These are phyloP conservation scores for Penicillium argentinense DNA, from an alignment of 495 filamentous ascomycete species.

Conservation along the genomic window DNA sequence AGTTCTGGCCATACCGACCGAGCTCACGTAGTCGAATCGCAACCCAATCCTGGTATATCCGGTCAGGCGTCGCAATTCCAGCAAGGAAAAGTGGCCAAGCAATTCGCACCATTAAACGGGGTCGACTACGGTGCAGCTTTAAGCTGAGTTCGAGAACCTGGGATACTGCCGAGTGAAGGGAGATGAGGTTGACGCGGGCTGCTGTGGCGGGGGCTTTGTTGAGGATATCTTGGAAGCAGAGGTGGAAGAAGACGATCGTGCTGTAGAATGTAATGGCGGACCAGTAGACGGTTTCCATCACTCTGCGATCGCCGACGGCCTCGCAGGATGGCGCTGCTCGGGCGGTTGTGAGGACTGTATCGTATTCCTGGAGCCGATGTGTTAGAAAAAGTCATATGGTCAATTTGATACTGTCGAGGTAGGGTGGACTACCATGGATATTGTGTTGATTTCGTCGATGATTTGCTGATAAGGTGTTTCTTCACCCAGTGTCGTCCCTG, in stretches of 20 bases:
- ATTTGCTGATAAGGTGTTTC: slow-evolving; percentile 15
- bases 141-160: slow-evolving; percentile 27
- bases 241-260: slow-evolving; percentile 30
- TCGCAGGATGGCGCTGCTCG: slow-evolving; percentile 23
- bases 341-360: slow-evolving; percentile 24
- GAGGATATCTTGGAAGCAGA: slow-evolving; percentile 23
- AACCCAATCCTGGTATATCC: slow-evolving; percentile 37
- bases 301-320: slow-evolving; percentile 17
- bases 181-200: slow-evolving; percentile 8
- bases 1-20: slow-evolving; percentile 32
- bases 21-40: slow-evolving; percentile 32
- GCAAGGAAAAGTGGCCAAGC: slow-evolving; percentile 33
- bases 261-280: slow-evolving; percentile 33
- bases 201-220: slow-evolving; percentile 4
- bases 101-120: slow-evolving; percentile 29
- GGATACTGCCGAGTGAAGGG: slow-evolving; percentile 23
- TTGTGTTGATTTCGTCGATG: slow-evolving; percentile 19
- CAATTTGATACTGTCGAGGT: neutral
- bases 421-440: slow-evolving; percentile 21
- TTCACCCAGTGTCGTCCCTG: neutral
- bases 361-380: slow-evolving; percentile 27
- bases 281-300: slow-evolving; percentile 35
- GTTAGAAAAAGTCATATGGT: no score
- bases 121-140: slow-evolving; percentile 31
- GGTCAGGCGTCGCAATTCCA: slow-evolving; percentile 32